Percentiles rank a stretch among this genome's conserved stretches.
These are phyloP conservation scores for Exophiala calicioides DNA, from an alignment of 2,329 filamentous ascomycete species.

Conservation along the genomic window DNA sequence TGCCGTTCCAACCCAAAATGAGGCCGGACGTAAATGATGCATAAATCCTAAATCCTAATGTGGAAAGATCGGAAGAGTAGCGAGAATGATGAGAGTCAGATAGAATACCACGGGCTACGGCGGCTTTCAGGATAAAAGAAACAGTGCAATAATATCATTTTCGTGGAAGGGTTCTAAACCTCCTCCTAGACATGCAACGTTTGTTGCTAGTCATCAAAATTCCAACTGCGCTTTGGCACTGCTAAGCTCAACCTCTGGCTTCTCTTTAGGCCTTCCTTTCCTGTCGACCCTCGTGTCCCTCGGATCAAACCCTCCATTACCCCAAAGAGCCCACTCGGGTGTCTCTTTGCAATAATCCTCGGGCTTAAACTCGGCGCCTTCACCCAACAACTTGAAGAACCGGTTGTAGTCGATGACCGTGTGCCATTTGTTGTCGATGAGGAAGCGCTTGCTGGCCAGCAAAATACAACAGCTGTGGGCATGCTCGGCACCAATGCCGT, in stretches of 20 bases:
- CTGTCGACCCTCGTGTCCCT: conserved; percentile 82
- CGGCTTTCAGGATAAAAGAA: no score
- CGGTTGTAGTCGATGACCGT: conserved; percentile 86
- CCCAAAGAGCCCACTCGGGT: conserved; percentile 93
- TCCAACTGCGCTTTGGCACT: background rate
- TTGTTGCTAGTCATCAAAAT: background rate
- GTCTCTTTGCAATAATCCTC: conserved; percentile 92
- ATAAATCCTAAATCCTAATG: no score
- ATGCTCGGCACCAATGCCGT: conserved; percentile 93
- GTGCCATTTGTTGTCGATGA: conserved; percentile 77
- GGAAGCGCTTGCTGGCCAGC: conserved; percentile 79
- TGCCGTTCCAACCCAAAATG: no score
- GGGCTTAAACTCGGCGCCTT: conserved; percentile 72
- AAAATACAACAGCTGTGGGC: conserved; percentile 92
- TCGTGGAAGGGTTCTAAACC: no score
- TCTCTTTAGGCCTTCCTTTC: conserved; percentile 60
- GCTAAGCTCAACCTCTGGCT: background rate
- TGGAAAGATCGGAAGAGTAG: no score
- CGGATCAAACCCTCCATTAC: conserved; percentile 91
- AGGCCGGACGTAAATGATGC: no score
- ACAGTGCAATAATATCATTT: no score
- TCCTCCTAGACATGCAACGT: no score
- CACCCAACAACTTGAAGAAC: conserved; percentile 83
- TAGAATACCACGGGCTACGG: no score
- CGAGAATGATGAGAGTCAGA: no score